Percentiles rank a stretch among this genome's conserved stretches.
phyloP scores from a whole-genome alignment of 352 stramenopile genomes.

The Globisporangium uncinulatum region DNA sequence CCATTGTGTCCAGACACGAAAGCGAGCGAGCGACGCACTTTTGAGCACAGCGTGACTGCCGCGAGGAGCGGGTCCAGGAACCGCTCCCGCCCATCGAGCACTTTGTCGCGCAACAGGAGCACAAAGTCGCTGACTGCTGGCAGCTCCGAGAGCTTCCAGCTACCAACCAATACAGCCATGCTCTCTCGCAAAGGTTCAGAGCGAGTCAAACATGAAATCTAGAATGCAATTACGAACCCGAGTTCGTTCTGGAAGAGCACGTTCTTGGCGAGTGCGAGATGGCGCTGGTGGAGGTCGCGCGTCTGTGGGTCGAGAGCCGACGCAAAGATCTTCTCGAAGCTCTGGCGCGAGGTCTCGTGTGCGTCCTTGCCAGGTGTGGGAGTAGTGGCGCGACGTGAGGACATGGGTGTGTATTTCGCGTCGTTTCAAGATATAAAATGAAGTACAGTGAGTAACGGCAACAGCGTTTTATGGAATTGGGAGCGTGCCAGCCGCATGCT shows the following conservation, averaged over 20 bases:
- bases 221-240: conserved; percentile 23
- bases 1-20: neutral
- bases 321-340: conserved; percentile 65
- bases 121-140: conserved; percentile 58
- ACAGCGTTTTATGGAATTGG: neutral
- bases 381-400: neutral
- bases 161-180: conserved; percentile 9
- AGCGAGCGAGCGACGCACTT: conserved; percentile 21
- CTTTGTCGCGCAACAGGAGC: conserved; percentile 45
- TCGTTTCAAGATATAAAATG: conserved; percentile 8
- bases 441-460: conserved; percentile 1
- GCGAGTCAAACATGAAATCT: neutral
- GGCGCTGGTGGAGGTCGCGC: conserved; percentile 48
- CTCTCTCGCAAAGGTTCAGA: neutral
- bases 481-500: neutral
- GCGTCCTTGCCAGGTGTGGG: neutral
- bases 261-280: conserved; percentile 73
- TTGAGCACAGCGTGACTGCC: conserved; percentile 32
- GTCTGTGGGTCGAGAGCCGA: conserved; percentile 60
- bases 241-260: conserved; percentile 68
- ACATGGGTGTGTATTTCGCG: neutral
- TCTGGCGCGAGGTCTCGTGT: conserved; percentile 24
- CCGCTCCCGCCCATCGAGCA: conserved; percentile 31
- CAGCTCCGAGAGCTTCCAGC: conserved; percentile 67
- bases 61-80: conserved; percentile 38